phyloP scores from a whole-genome alignment of 257 asterid genomes.

The Solanum tacnaense region DNA sequence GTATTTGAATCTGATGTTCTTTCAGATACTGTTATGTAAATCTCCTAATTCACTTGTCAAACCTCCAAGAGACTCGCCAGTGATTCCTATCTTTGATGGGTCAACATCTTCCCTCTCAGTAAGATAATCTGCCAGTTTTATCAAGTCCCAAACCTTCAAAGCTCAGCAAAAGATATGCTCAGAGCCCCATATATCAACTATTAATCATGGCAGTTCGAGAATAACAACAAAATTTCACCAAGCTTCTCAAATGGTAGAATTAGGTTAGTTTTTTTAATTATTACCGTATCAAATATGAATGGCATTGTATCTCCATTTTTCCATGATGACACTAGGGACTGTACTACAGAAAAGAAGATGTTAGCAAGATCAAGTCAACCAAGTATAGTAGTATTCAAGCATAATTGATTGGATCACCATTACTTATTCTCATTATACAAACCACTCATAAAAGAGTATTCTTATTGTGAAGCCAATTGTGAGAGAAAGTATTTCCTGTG shows the following conservation, averaged over 20 bases:
- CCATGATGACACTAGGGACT: constrained; percentile 90
- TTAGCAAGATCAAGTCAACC: background rate
- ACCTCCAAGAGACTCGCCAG: constrained; percentile 99
- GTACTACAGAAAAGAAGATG: constrained; percentile 11
- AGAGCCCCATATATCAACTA: background rate
- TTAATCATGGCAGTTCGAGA: background rate
- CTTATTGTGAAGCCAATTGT: background rate
- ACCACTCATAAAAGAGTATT: background rate
- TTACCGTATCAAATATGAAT: constrained; percentile 83
- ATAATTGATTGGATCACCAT: background rate
- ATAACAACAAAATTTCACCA: background rate
- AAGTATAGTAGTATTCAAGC: background rate
- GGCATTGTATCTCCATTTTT: constrained; percentile 82
- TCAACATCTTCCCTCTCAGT: constrained; percentile 50
- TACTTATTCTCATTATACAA: background rate
- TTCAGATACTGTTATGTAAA: background rate
- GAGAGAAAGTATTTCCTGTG: background rate
- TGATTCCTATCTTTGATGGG: constrained; percentile 69
- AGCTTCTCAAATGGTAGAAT: background rate
- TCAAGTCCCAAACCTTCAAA: constrained; percentile 75
- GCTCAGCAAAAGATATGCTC: background rate
- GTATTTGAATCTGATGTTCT: background rate
- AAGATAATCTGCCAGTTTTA: constrained; percentile 28
- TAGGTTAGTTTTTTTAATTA: background rate
- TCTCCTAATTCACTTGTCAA: constrained; percentile 2